A percentile compares a stretch with the other conserved stretches of the same genome.
Conservation (phyloP, 2,329 filamentous ascomycete genomes). For the Sphaerostilbella broomeana region DNA sequence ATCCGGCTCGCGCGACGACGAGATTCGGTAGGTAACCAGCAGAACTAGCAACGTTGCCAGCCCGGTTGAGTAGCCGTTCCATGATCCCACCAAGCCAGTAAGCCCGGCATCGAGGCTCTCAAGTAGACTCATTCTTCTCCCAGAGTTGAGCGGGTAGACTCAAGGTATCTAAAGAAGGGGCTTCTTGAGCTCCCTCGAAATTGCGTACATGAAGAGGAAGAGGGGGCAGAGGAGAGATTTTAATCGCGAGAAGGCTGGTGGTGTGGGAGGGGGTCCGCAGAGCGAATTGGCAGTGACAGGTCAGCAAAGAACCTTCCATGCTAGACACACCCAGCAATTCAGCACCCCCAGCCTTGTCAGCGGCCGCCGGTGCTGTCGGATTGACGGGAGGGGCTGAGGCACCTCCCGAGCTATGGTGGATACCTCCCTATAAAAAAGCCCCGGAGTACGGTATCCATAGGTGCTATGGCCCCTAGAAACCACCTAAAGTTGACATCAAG, state of each 20-base stretch:
- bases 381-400: too few species aligned
- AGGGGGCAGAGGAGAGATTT: neutral
- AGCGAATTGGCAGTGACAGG: neutral
- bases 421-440: too few species aligned
- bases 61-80: conserved; percentile 71
- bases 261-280: neutral
- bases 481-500: too few species aligned
- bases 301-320: too few species aligned
- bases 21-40: conserved; percentile 64
- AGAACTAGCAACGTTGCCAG: conserved; percentile 60
- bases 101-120: conserved; percentile 66
- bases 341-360: too few species aligned
- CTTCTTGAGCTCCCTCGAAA: conserved; percentile 6
- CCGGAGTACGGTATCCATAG: too few species aligned
- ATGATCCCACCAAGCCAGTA: conserved; percentile 64
- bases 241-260: neutral
- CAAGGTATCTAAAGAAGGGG: conserved; percentile 4
- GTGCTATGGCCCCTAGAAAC: too few species aligned
- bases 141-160: neutral
- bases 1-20: conserved; percentile 73
- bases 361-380: too few species aligned
- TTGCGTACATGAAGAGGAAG: conserved; percentile 4
- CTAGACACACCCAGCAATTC: too few species aligned
- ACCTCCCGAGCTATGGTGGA: too few species aligned
- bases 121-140: conserved; percentile 34